Conservation (phyloP, 331 rosid species). For the Quercus lobata region DNA sequence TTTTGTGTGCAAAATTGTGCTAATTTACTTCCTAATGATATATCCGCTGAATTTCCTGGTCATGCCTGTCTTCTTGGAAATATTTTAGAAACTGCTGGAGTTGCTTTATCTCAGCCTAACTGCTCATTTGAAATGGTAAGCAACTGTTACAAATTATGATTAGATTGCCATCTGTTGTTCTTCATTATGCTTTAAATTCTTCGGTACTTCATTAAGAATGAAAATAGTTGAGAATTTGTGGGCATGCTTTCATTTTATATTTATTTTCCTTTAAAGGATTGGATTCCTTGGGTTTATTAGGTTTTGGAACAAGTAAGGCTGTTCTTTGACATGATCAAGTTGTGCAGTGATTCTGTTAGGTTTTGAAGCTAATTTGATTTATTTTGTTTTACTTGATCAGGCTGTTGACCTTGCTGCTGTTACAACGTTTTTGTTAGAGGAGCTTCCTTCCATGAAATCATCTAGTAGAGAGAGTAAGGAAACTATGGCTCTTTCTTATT, state of each 20-base stretch:
- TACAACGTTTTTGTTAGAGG: constrained; percentile 69
- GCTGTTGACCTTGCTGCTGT: constrained; percentile 86
- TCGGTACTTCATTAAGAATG: background rate
- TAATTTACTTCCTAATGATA: constrained; percentile 65
- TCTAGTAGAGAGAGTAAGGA: constrained; percentile 38
- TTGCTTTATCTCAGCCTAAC: constrained; percentile 72
- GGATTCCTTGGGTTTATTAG: background rate
- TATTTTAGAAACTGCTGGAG: constrained; percentile 73
- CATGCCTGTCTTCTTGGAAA: constrained; percentile 97
- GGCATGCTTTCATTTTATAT: background rate
- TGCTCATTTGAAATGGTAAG: constrained; percentile 85
- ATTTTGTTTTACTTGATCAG: constrained; percentile 37
- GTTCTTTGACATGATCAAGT: background rate
- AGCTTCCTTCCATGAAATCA: constrained; percentile 67
- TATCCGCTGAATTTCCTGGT: constrained; percentile 72
- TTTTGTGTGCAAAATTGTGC: constrained; percentile 56
- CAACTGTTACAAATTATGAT: constrained; percentile 10
- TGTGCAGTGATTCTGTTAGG: background rate
- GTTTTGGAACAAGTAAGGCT: background rate
- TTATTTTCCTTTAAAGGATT: background rate
- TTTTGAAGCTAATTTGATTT: constrained; percentile 10
- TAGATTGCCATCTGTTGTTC: constrained; percentile 8
- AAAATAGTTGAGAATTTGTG: background rate
- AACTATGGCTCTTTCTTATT: constrained; percentile 40
- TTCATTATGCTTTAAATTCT: constrained; percentile 9